Percentiles rank a stretch among this genome's conserved stretches.
Evolutionary conservation across 2,329 filamentous ascomycete genomes (phyloP).

Genomic region (Fusarium tricinctum): DNA sequence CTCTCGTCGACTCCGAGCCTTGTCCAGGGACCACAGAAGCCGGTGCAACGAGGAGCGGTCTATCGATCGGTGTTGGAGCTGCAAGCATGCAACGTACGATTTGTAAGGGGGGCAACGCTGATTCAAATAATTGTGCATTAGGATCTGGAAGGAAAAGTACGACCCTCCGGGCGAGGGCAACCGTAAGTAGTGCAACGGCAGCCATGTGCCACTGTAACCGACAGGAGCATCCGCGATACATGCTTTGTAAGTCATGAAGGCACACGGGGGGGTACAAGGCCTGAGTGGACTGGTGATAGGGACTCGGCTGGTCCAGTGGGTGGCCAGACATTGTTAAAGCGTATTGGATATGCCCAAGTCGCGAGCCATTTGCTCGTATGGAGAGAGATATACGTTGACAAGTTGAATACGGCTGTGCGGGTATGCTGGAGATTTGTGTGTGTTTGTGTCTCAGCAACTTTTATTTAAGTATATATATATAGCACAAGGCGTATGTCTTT

Average conservation of each 20-base stretch:
- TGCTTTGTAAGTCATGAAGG: constrained; percentile 24
- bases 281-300: constrained; percentile 12
- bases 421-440: constrained; percentile 17
- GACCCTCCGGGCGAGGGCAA: constrained; percentile 61
- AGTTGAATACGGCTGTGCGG: constrained; percentile 6
- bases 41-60: constrained; percentile 23
- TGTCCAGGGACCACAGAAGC: constrained; percentile 21
- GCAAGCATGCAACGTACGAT: constrained; percentile 21
- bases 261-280: constrained; percentile 7
- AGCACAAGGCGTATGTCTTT: constrained; percentile 13
- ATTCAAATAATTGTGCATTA: constrained; percentile 55
- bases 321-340: constrained; percentile 24
- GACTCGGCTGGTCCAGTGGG: constrained; percentile 10
- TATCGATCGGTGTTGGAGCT: constrained; percentile 20
- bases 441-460: constrained; percentile 20
- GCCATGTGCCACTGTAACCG: constrained; percentile 27
- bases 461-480: constrained; percentile 34
- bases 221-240: constrained; percentile 22
- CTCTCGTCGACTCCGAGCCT: constrained; percentile 23
- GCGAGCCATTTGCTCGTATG: constrained; percentile 6
- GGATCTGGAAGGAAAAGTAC: constrained; percentile 99
- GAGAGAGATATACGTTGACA: not conserved
- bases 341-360: constrained; percentile 28
- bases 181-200: constrained; percentile 56
- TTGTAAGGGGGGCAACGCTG: constrained; percentile 27